Percentiles rank a stretch among this genome's conserved stretches.
Conservation (phyloP, 352 stramenopile species). For the Elongisporangium anandrum region DNA sequence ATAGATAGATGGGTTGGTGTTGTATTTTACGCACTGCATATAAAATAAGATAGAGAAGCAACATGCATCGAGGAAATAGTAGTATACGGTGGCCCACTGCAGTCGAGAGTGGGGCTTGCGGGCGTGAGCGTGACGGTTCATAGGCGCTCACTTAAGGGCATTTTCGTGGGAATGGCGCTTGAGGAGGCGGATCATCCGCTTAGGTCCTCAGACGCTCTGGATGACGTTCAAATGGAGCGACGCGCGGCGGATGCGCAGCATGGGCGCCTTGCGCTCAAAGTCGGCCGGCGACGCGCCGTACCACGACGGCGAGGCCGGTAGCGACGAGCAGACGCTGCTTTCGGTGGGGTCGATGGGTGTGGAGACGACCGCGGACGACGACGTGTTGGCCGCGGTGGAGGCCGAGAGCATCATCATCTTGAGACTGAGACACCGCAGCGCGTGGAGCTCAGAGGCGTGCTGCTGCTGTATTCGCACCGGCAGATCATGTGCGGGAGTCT, state of each 20-base stretch:
- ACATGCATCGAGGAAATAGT: not conserved
- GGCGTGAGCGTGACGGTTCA: not conserved
- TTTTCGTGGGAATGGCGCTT: not conserved
- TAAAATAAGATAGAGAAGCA: not conserved
- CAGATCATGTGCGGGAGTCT: constrained; percentile 4
- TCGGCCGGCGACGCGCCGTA: constrained; percentile 20
- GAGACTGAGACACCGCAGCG: constrained; percentile 45
- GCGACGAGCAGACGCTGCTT: constrained; percentile 9
- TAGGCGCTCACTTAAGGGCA: not conserved
- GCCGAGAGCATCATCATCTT: constrained; percentile 51
- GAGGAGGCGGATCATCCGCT: not conserved
- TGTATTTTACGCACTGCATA: not conserved
- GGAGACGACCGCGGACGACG: constrained; percentile 4
- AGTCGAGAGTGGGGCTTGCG: constrained; percentile 2
- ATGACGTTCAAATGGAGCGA: constrained; percentile 11
- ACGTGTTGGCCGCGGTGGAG: constrained; percentile 7
- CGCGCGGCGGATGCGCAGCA: constrained; percentile 23
- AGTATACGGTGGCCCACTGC: constrained; percentile 5
- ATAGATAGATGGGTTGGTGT: constrained; percentile 9
- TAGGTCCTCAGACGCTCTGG: constrained; percentile 15
- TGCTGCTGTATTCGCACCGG: constrained; percentile 26
- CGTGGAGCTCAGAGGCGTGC: constrained; percentile 39
- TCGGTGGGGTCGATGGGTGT: constrained; percentile 5
- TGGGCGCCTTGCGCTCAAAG: constrained; percentile 21
- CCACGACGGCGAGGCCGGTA: constrained; percentile 13